Percentiles rank a stretch among this genome's conserved stretches.
Conservation (phyloP, 2,329 filamentous ascomycete genomes). For the Anthostomella pinea region DNA sequence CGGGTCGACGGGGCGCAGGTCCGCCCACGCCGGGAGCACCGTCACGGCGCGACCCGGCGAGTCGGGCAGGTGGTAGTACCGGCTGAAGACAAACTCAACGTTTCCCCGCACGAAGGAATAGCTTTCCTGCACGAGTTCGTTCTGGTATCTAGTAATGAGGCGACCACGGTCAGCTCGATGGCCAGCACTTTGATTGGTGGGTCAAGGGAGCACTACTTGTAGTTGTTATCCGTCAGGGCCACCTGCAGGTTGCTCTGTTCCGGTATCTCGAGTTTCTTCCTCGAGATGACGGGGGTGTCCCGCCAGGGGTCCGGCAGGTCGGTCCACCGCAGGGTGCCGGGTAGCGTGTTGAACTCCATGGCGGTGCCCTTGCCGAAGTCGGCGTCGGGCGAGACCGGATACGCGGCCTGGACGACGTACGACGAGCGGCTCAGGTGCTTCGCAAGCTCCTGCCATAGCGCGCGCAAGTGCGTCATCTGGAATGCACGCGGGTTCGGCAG, state of each 20-base stretch:
- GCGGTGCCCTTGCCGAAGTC: constrained; percentile 42
- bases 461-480: constrained; percentile 8
- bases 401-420: constrained; percentile 54
- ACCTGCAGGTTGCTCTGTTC: constrained; percentile 47
- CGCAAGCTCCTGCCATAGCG: constrained; percentile 52
- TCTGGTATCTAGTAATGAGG: constrained; percentile 43
- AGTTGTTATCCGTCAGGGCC: constrained; percentile 50
- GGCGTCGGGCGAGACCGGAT: constrained; percentile 48
- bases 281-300: constrained; percentile 47
- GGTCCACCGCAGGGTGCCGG: constrained; percentile 54
- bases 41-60: constrained; percentile 24
- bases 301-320: constrained; percentile 59
- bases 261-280: constrained; percentile 56
- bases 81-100: constrained; percentile 51
- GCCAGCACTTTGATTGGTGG: no score
- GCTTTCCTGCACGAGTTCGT: constrained; percentile 52
- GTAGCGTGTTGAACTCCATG: constrained; percentile 40
- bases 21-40: constrained; percentile 45
- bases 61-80: constrained; percentile 42
- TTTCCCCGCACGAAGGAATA: constrained; percentile 53
- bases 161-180: background rate
- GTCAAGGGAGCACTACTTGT: constrained; percentile 40
- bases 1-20: constrained; percentile 46
- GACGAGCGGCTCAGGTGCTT: constrained; percentile 55
- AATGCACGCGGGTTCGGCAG: constrained; percentile 38